A percentile compares a stretch with the other conserved stretches of the same genome.
phyloP scores from a whole-genome alignment of 345 rosid genomes.

The Salix dunnii region DNA sequence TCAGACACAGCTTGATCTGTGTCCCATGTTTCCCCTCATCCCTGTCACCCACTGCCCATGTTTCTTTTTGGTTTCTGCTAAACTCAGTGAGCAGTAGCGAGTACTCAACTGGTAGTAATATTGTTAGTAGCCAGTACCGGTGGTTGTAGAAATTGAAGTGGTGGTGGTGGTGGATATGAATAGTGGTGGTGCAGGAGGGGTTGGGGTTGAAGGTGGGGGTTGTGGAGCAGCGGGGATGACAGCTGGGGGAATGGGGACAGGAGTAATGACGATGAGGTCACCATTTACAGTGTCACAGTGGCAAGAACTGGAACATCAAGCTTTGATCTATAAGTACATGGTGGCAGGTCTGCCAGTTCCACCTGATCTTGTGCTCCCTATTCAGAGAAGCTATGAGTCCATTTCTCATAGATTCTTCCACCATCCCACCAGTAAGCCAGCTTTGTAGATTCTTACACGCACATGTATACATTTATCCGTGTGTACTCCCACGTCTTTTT shows the following conservation, averaged over 20 bases:
- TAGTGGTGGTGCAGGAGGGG: conserved; percentile 16
- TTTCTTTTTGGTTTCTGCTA: conserved; percentile 1
- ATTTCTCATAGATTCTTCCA: conserved; percentile 48
- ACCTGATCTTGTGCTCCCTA: conserved; percentile 51
- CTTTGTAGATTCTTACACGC: background rate
- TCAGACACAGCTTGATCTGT: conserved; percentile 34
- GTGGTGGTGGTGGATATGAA: conserved; percentile 24
- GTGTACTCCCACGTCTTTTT: background rate
- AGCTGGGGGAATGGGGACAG: conserved; percentile 19
- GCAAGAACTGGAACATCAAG: conserved; percentile 63
- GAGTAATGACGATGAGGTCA: conserved; percentile 36
- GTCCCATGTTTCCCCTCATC: conserved; percentile 27
- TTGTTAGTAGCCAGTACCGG: background rate
- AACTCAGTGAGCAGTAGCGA: background rate
- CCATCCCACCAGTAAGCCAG: conserved; percentile 41
- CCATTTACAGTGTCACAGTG: conserved; percentile 56
- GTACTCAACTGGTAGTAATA: background rate
- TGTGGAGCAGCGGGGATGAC: conserved; percentile 18
- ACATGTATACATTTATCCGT: background rate
- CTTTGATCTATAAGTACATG: conserved; percentile 59
- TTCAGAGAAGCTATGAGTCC: conserved; percentile 50
- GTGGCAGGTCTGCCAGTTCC: conserved; percentile 57
- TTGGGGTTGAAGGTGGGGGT: conserved; percentile 16
- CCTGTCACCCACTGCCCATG: conserved; percentile 15
- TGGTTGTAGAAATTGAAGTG: background rate